phyloP scores from a whole-genome alignment of 345 rosid genomes.

The Abelmoschus esculentus region DNA sequence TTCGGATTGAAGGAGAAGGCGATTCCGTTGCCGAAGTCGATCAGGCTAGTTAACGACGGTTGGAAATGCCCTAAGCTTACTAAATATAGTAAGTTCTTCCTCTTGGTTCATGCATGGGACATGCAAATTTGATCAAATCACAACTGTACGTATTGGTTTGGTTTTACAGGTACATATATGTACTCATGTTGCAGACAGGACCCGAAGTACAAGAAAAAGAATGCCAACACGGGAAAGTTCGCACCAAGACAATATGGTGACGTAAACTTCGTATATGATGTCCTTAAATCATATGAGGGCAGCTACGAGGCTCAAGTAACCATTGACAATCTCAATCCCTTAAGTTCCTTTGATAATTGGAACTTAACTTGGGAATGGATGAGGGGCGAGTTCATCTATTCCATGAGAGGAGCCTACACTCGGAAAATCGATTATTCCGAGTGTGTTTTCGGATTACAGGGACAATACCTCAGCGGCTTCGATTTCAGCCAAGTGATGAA shows the following conservation, averaged over 20 bases:
- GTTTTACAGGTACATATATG: slow-evolving; percentile 47
- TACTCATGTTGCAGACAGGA: slow-evolving; percentile 57
- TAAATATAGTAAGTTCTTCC: background rate
- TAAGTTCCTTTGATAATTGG: slow-evolving; percentile 84
- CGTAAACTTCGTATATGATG: slow-evolving; percentile 56
- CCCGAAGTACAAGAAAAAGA: slow-evolving; percentile 49
- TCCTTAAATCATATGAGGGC: slow-evolving; percentile 47
- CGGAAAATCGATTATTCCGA: slow-evolving; percentile 36
- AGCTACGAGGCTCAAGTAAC: slow-evolving; percentile 88
- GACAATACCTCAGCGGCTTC: slow-evolving; percentile 43
- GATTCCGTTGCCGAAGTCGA: slow-evolving; percentile 58
- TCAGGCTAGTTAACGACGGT: slow-evolving; percentile 53
- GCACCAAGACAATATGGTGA: slow-evolving; percentile 49
- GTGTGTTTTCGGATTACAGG: slow-evolving; percentile 63
- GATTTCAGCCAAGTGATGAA: slow-evolving; percentile 66
- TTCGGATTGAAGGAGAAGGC: slow-evolving; percentile 50
- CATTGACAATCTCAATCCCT: slow-evolving; percentile 52
- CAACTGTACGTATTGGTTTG: background rate
- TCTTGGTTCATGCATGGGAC: background rate
- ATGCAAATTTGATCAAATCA: too few relatives aligned
- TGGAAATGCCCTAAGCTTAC: slow-evolving; percentile 54
- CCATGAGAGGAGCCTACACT: slow-evolving; percentile 81
- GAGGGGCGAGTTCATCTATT: slow-evolving; percentile 70
- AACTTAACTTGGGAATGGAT: slow-evolving; percentile 92
- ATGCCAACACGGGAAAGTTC: slow-evolving; percentile 33